Percentiles rank a stretch among this genome's conserved stretches.
Evolutionary conservation across 805 yeast species (phyloP).

Genomic region (Lachancea nothofagi): DNA sequence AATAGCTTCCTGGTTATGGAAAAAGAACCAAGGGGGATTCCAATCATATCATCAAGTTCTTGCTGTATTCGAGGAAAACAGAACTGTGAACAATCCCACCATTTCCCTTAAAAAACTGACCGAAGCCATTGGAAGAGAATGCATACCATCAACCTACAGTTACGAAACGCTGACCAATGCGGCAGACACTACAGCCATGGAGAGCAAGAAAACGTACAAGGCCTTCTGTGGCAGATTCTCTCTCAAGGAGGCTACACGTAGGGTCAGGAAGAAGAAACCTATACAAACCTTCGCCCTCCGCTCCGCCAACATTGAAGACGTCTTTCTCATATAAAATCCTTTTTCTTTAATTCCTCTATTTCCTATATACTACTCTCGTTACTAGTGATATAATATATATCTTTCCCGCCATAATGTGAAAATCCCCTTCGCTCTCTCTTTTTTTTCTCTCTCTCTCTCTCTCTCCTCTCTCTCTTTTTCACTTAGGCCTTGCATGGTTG

Average conservation of each 20-base stretch:
- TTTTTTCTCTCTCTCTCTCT: background rate
- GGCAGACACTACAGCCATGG: slow-evolving; percentile 12
- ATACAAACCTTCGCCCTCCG: slow-evolving; percentile 11
- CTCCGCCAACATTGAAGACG: slow-evolving; percentile 9
- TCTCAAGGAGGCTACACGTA: slow-evolving; percentile 9
- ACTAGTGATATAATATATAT: too few relatives aligned
- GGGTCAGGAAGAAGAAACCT: slow-evolving; percentile 10
- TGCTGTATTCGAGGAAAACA: slow-evolving; percentile 1
- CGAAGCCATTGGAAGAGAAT: slow-evolving; percentile 8
- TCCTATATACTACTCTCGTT: background rate
- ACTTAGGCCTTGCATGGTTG: background rate
- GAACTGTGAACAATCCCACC: background rate
- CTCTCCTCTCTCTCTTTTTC: background rate
- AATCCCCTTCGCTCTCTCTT: too few relatives aligned
- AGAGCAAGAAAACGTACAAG: slow-evolving; percentile 12
- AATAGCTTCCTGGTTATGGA: slow-evolving; percentile 5
- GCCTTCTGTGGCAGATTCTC: slow-evolving; percentile 11
- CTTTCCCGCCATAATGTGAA: too few relatives aligned
- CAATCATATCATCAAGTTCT: slow-evolving; percentile 1
- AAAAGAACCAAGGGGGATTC: slow-evolving; percentile 1
- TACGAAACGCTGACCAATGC: slow-evolving; percentile 12
- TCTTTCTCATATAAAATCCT: slow-evolving; percentile 5
- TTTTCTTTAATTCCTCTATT: background rate
- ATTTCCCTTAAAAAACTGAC: slow-evolving; percentile 1
- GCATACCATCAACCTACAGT: slow-evolving; percentile 12